Percentiles rank a stretch among this genome's conserved stretches.
Evolutionary conservation across 2,329 filamentous ascomycete species (phyloP).

Genomic region (Colletotrichum sp.): DNA sequence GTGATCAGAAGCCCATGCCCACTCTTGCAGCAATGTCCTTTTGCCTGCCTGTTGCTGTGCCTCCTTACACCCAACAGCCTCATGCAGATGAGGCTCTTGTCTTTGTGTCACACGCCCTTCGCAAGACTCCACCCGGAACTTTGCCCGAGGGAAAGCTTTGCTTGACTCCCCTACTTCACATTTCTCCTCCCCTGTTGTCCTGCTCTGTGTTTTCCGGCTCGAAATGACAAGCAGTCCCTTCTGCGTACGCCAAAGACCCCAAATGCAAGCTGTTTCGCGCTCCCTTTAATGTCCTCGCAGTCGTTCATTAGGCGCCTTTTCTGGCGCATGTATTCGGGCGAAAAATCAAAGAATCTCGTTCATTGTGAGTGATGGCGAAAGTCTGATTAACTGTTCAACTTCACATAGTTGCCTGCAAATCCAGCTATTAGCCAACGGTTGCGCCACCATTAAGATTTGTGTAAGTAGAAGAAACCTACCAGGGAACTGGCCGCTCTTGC

Average conservation of each 20-base stretch:
- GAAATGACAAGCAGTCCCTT: slow-evolving; percentile 19
- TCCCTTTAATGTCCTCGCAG: neutral
- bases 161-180: neutral
- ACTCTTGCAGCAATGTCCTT: neutral
- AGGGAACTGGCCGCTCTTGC: slow-evolving; percentile 90
- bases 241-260: slow-evolving; percentile 22
- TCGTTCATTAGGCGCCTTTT: slow-evolving; percentile 15
- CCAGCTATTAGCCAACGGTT: slow-evolving; percentile 26
- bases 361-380: neutral
- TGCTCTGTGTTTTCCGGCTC: slow-evolving; percentile 5
- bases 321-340: slow-evolving; percentile 2
- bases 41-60: neutral
- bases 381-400: slow-evolving; percentile 36
- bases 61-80: neutral
- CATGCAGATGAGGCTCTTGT: neutral
- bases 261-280: slow-evolving; percentile 20
- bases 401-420: slow-evolving; percentile 55
- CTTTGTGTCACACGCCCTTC: neutral
- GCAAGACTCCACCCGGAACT: neutral
- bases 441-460: neutral
- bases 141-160: neutral
- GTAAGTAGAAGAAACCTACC: slow-evolving; percentile 56
- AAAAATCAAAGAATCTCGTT: neutral
- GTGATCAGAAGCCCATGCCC: neutral
- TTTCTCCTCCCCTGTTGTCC: neutral